Evolutionary conservation across 805 yeast species (phyloP), one percentile per base, ranked within the genome.

Genomic region (Nakazawaea molendinolei): DNA sequence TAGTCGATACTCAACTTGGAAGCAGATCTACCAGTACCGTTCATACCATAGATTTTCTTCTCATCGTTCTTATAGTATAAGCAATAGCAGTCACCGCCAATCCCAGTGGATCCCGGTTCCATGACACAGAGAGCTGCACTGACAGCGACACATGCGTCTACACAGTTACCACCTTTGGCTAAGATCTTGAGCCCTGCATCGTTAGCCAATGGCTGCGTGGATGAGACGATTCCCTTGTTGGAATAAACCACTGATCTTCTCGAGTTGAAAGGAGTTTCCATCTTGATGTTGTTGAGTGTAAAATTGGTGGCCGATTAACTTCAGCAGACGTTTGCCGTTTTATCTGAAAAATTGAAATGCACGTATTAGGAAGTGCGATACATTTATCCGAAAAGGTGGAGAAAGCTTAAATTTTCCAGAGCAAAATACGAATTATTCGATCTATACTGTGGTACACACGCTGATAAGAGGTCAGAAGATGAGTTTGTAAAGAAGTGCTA

Each of bases 21-120:
- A 4, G 89, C 82, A 2, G 86, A 64, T 38, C 83, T 67, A 7
- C 95, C 94, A 31, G 84, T 72, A 4, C 90, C 95, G 53, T 83
- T 84, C 46, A 84, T 46, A 0, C 89, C 94, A 33, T 62, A 57
- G 0, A 81, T 82, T 38, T 64, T 61, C 38, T 71, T 66, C 4
- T 69, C 61, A 17, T 56, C 46, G 20, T 65, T 65, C 28, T 72
- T 65, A 53, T 76, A 79, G 49, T 65, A 77, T 23, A 83, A 56
- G 2, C 77, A 70, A 60, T 80, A 85, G 33, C 81, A 75, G 48
- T 76, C 83, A 24, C 83, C 83, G 5, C 80, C 83, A 34, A 76
- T 61, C n/a, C 80, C 82, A 1, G 82, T 69, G 21, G 79, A 70
- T 2, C 70, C 63, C 0, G 82, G 81, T 45, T 76, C 83, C 4